phyloP scores from a whole-genome alignment of 2,329 filamentous ascomycete species.

The Fusarium sp. region DNA sequence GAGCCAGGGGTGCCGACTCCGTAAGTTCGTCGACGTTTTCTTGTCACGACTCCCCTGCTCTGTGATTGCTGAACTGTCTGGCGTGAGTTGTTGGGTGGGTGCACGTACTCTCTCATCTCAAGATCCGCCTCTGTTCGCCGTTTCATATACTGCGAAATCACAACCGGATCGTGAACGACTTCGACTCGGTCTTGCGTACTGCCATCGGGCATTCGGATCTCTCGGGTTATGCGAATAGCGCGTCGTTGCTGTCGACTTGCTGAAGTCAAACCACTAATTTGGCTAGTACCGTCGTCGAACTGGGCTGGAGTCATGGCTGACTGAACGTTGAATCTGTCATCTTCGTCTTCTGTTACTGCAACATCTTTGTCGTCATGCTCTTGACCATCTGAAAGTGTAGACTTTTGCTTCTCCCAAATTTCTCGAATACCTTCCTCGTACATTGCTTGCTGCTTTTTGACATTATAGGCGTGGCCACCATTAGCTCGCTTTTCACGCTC shows the following conservation, averaged over 20 bases:
- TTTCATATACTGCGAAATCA: constrained; percentile 90
- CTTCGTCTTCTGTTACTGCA: constrained; percentile 67
- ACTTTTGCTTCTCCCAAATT: constrained; percentile 91
- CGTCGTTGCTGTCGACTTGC: constrained; percentile 76
- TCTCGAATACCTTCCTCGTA: constrained; percentile 92
- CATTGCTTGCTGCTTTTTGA: constrained; percentile 89
- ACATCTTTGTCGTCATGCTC: constrained; percentile 74
- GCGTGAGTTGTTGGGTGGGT: constrained; percentile 30
- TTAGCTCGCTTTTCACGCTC: constrained; percentile 89
- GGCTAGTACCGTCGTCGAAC: constrained; percentile 82
- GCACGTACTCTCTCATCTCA: constrained; percentile 76
- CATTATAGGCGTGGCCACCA: constrained; percentile 96
- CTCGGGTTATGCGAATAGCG: constrained; percentile 77
- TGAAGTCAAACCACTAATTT: constrained; percentile 75
- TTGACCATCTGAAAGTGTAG: constrained; percentile 77
- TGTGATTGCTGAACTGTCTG: background rate
- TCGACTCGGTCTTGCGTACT: constrained; percentile 72
- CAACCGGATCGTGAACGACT: constrained; percentile 80
- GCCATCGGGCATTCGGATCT: constrained; percentile 56
- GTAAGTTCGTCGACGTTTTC: constrained; percentile 27
- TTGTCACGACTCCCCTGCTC: constrained; percentile 2
- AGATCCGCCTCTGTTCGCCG: constrained; percentile 77
- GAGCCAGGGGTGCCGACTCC: constrained; percentile 46
- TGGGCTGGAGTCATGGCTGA: constrained; percentile 74
- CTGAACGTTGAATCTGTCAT: constrained; percentile 77